A percentile compares a stretch with the other conserved stretches of the same genome.
Evolutionary conservation across 129 eudicot species (phyloP).

Genomic region (Ambrosia trifida): DNA sequence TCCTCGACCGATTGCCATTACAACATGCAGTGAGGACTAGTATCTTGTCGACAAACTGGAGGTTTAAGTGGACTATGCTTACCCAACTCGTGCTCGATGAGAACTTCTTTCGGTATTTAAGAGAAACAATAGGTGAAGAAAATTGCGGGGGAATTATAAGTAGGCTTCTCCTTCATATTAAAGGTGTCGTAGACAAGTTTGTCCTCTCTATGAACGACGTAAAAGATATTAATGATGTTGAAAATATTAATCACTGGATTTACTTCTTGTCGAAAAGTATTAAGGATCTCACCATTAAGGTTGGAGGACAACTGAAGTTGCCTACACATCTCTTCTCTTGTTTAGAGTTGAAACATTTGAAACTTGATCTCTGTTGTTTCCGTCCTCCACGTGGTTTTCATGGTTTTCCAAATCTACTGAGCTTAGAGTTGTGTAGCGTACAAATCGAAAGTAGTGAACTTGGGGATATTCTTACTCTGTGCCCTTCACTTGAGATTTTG

Average conservation of each 20-base stretch:
- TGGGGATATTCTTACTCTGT: not conserved
- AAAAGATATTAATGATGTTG: not conserved
- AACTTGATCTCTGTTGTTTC: not conserved
- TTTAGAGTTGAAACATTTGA: slow-evolving; percentile 1
- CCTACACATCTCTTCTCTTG: slow-evolving; percentile 15
- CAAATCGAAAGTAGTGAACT: not conserved
- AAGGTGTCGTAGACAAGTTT: not conserved
- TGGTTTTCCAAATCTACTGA: slow-evolving; percentile 21
- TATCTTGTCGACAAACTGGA: slow-evolving; percentile 14
- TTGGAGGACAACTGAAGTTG: not conserved
- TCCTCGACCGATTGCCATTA: slow-evolving; percentile 13
- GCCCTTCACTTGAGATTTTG: slow-evolving; percentile 17
- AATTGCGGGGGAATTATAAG: not conserved
- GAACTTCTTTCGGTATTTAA: not conserved
- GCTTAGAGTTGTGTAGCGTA: not conserved
- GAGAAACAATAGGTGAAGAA: too few species aligned
- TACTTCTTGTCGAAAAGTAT: not conserved
- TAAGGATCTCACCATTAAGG: not conserved
- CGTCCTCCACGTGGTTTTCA: not conserved
- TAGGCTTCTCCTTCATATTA: slow-evolving; percentile 5
- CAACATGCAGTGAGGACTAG: slow-evolving; percentile 11
- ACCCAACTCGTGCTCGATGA: slow-evolving; percentile 5
- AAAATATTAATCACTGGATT: not conserved
- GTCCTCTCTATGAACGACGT: not conserved
- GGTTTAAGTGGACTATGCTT: slow-evolving; percentile 19